Percentiles rank a stretch among this genome's conserved stretches.
Conservation (phyloP, 139 green algal genomes). For the Chlorella sp. region DNA sequence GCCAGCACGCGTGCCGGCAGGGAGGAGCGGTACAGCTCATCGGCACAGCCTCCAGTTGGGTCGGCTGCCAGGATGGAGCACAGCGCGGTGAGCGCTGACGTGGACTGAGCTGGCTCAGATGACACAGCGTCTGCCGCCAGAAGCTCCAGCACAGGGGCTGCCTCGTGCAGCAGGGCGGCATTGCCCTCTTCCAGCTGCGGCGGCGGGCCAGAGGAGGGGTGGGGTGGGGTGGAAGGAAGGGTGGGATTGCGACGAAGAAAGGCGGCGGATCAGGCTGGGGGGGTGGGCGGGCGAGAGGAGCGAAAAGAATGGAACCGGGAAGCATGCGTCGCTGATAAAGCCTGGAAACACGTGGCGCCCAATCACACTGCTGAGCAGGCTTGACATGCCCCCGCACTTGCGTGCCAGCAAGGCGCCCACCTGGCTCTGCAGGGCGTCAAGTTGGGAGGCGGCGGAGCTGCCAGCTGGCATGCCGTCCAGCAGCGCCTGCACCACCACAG, state of each 20-base stretch:
- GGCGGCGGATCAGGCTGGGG: background rate
- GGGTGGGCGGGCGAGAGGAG: no score
- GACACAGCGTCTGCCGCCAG: slow-evolving; percentile 58
- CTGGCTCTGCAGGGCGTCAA: slow-evolving; percentile 45
- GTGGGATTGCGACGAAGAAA: no score
- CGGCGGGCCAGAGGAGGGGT: background rate
- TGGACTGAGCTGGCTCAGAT: slow-evolving; percentile 19
- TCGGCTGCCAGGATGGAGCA: slow-evolving; percentile 60
- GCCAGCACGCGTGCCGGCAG: slow-evolving; percentile 66
- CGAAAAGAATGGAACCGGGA: background rate
- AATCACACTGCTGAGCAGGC: no score
- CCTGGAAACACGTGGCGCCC: no score
- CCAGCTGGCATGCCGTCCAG: slow-evolving; percentile 22
- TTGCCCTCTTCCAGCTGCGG: slow-evolving; percentile 55
- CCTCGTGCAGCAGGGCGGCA: slow-evolving; percentile 26
- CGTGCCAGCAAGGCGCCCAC: background rate
- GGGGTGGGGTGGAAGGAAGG: no score
- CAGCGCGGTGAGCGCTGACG: slow-evolving; percentile 71
- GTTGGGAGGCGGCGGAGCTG: slow-evolving; percentile 10
- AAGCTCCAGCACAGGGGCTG: slow-evolving; percentile 44
- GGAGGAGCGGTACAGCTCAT: slow-evolving; percentile 47
- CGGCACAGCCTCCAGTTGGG: slow-evolving; percentile 34
- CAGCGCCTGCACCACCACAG: slow-evolving; percentile 28
- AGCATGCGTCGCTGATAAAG: background rate
- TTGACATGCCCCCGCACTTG: no score